These are phyloP conservation scores for Yamadazyma triangularis DNA, from an alignment of 1,139 yeast species.

Conservation along the genomic window DNA sequence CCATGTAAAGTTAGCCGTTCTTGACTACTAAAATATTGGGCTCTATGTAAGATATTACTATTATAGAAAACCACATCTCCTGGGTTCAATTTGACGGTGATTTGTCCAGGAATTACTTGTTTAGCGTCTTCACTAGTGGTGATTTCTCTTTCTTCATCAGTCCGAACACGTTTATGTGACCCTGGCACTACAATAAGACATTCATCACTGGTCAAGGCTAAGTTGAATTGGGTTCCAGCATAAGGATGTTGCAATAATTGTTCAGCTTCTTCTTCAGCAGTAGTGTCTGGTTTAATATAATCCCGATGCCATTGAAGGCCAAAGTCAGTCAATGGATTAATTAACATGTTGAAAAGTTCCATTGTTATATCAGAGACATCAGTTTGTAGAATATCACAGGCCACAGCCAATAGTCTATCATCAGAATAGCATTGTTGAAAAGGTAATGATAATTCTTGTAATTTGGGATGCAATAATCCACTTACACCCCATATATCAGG, in stretches of 20 bases:
- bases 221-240: conserved; percentile 53
- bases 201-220: conserved; percentile 46
- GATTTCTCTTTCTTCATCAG: conserved; percentile 42
- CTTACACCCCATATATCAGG: conserved; percentile 58
- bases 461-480: conserved; percentile 48
- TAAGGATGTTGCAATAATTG: conserved; percentile 37
- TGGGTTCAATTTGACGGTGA: conserved; percentile 42
- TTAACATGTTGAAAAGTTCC: conserved; percentile 55
- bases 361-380: conserved; percentile 34
- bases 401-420: conserved; percentile 38
- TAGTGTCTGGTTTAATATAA: conserved; percentile 47
- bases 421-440: conserved; percentile 45
- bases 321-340: conserved; percentile 53
- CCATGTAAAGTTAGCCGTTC: conserved; percentile 51
- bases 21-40: conserved; percentile 36
- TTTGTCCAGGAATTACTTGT: conserved; percentile 37
- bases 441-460: conserved; percentile 32
- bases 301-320: conserved; percentile 58
- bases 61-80: conserved; percentile 56
- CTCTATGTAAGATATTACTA: conserved; percentile 51
- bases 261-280: conserved; percentile 43
- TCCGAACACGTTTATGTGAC: conserved; percentile 46
- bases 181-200: conserved; percentile 52
- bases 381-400: conserved; percentile 43
- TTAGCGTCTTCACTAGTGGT: conserved; percentile 31